phyloP scores from a whole-genome alignment of 2,329 filamentous ascomycete species.

The Exophiala calicioides region DNA sequence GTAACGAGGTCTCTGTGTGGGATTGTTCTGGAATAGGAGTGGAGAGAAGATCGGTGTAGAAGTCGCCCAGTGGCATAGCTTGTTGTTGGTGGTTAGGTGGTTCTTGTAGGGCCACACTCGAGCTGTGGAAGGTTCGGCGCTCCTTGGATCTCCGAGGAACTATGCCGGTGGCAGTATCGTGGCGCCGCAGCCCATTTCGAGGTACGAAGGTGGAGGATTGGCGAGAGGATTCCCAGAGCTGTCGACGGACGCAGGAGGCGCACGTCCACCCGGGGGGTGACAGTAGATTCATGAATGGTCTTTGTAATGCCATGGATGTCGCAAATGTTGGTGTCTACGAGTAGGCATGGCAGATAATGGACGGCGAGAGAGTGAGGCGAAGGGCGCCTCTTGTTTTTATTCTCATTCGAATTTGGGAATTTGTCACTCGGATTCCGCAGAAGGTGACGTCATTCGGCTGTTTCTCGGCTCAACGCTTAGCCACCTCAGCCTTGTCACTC shows the following conservation, averaged over 20 bases:
- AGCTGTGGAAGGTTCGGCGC: constrained; percentile 3
- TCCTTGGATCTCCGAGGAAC: neutral
- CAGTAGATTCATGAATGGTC: constrained; percentile 1
- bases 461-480: too few species aligned
- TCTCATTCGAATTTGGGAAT: too few species aligned
- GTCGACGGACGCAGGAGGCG: constrained; percentile 13
- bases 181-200: neutral
- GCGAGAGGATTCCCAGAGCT: neutral
- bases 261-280: constrained; percentile 10
- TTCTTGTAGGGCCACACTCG: neutral
- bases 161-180: neutral
- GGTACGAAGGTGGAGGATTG: constrained; percentile 1
- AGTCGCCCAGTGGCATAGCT: constrained; percentile 45
- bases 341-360: neutral
- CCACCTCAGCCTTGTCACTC: too few species aligned
- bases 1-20: constrained; percentile 17
- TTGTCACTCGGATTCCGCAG: too few species aligned
- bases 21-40: constrained; percentile 29
- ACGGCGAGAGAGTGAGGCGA: too few species aligned
- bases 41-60: constrained; percentile 46
- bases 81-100: constrained; percentile 31
- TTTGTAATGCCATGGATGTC: constrained; percentile 2
- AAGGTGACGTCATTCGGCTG: too few species aligned
- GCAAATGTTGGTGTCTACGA: neutral
- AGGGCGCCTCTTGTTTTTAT: too few species aligned